phyloP scores from a whole-genome alignment of 305 asterid species.

The Solanum hybrid region DNA sequence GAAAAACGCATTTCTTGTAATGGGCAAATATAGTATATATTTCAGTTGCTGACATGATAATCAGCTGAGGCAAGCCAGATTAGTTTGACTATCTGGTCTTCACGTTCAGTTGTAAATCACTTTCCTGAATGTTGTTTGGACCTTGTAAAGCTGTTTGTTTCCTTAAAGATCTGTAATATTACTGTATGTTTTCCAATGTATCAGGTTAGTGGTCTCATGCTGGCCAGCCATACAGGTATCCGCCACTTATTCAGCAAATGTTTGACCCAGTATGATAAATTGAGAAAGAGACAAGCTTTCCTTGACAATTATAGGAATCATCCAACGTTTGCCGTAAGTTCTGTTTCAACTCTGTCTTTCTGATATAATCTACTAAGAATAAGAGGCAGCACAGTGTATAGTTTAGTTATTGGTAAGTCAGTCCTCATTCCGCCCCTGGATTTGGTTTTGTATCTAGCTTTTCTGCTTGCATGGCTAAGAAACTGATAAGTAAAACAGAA shows the following conservation, averaged over 20 bases:
- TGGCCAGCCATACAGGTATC: constrained; percentile 98
- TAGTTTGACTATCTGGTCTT: neutral
- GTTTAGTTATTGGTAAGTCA: neutral
- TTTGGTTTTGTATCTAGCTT: neutral
- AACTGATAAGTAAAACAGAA: neutral
- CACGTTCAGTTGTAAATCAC: neutral
- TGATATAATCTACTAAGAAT: neutral
- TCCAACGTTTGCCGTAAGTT: constrained; percentile 96
- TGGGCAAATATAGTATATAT: neutral
- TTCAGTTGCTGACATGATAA: neutral
- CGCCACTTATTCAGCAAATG: constrained; percentile 96
- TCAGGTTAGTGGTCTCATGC: constrained; percentile 98
- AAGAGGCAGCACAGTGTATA: neutral
- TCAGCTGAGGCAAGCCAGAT: neutral
- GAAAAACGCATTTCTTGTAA: neutral
- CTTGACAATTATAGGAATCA: constrained; percentile 90
- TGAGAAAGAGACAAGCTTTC: constrained; percentile 99
- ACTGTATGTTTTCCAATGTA: neutral
- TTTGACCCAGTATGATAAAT: constrained; percentile 89
- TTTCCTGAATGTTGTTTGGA: neutral
- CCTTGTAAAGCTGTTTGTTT: neutral
- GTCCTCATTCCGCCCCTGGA: neutral
- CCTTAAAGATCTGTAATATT: neutral
- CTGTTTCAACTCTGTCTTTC: neutral
- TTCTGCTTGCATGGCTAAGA: neutral